phyloP scores from a whole-genome alignment of 352 stramenopile genomes.

The Hyaloperonospora brassicae region DNA sequence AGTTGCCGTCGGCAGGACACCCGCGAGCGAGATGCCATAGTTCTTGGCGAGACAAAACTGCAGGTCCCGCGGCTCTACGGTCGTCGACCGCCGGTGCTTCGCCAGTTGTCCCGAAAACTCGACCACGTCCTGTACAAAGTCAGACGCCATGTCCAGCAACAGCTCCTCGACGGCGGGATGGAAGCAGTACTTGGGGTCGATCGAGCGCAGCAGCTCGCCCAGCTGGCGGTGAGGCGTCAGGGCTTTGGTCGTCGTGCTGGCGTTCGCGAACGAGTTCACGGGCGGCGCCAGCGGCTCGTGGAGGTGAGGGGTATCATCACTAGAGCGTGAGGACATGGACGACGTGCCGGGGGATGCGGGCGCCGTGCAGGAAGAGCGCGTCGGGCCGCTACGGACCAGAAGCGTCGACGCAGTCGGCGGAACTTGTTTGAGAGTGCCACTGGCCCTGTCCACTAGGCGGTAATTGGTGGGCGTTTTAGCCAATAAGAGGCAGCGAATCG shows the following conservation, averaged over 20 bases:
- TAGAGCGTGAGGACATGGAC: too few relatives aligned
- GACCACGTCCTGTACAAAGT: conserved; percentile 76
- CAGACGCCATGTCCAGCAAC: conserved; percentile 69
- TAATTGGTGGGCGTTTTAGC: too few relatives aligned
- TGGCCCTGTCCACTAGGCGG: too few relatives aligned
- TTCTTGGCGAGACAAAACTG: conserved; percentile 82
- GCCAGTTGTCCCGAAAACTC: conserved; percentile 52
- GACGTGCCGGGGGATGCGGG: too few relatives aligned
- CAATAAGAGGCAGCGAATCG: too few relatives aligned
- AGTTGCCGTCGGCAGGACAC: conserved; percentile 31
- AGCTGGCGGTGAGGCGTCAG: conserved; percentile 67
- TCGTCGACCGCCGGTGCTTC: conserved; percentile 71
- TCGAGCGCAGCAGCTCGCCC: conserved; percentile 51
- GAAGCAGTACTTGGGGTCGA: conserved; percentile 68
- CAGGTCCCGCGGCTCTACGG: conserved; percentile 62
- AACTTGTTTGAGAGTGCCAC: too few relatives aligned
- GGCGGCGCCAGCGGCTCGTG: conserved; percentile 27
- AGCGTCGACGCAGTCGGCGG: too few relatives aligned
- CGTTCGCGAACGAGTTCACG: conserved; percentile 32
- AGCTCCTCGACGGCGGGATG: conserved; percentile 76
- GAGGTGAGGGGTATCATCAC: too few relatives aligned
- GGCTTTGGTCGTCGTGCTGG: conserved; percentile 39
- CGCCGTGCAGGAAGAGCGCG: too few relatives aligned
- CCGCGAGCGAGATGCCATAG: conserved; percentile 75
- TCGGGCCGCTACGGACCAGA: too few relatives aligned